Base-by-base conservation (phyloP, 2,329 filamentous ascomycete genomes). In the Colletotrichum filicis region DNA sequence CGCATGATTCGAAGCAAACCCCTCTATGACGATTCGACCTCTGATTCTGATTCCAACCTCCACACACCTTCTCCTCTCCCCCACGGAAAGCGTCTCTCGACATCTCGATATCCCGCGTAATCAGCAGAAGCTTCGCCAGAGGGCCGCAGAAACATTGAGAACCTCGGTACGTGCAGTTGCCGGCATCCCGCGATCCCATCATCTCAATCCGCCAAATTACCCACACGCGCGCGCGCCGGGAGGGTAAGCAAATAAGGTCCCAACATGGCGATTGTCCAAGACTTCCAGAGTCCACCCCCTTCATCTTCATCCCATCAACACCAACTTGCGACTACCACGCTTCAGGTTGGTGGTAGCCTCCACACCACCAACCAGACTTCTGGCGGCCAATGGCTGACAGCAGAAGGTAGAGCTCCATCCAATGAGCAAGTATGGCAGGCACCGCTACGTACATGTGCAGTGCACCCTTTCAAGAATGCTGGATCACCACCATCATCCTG, bases 361-460 rank as follows among this genome's bases (percentile, higher is more conserved):
- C 69, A 72, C 66, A 64, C 59, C 65, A 64, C 49, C 46, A 72
- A 59, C 42, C 53, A 60, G 55, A 2, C 16, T 11, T 3, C 28
- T 49, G 61, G 61, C 14, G n/a, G 7, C 61, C 46, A 55, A 63
- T 63, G 46, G 22, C 28, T 24, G 32, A 7, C 19, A 32, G 30
- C 28, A 26, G 7, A 4, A 32, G 24, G 30, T 26, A 26, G n/a
- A 30, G 19, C 7, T 19, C 28, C n/a, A 28, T 9, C 26, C 46
- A 35, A 32, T 53, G 30, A 53, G n/a, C 7, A 6, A 52, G 26
- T 12, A 14, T 9, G 12, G 30, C 28, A n/a, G 12, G 30, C 28
- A n/a, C 59, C 26, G n/a, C 26, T 30, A 19, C 46, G 14, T n/a
- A 14, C 14, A 53, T 53, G 22, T 2, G n/a, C 28, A 19, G 12